Evolutionary conservation across 139 green algal species (phyloP).

Genomic region (Auxenochlorella pyrenoidosa): DNA sequence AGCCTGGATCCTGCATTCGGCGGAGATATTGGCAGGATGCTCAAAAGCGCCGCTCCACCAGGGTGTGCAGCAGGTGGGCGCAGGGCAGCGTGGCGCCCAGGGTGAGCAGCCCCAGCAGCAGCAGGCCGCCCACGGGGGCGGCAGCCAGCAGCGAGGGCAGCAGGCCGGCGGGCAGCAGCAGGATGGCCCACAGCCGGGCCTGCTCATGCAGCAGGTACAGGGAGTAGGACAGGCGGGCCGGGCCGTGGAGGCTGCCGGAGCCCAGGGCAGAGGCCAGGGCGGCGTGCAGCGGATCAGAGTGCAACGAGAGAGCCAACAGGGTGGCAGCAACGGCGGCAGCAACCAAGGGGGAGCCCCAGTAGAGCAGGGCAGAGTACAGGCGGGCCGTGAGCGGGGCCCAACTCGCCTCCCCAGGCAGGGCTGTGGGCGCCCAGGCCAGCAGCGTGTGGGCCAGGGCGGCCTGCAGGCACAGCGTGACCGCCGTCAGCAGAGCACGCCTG

Average conservation of each 20-base stretch:
- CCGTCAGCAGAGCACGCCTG: neutral
- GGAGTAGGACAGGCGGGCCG: neutral
- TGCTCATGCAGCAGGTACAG: constrained; percentile 15
- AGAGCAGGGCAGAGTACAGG: neutral
- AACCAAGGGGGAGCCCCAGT: neutral
- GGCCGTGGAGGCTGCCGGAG: neutral
- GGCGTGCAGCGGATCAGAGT: neutral
- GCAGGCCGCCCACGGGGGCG: neutral
- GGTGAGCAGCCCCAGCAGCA: neutral
- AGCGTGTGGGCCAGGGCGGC: neutral
- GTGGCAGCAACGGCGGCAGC: neutral
- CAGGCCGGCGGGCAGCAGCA: neutral
- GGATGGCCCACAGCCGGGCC: neutral
- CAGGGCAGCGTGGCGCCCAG: neutral
- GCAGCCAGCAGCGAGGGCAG: neutral
- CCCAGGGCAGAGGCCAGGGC: neutral
- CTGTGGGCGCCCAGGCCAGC: neutral
- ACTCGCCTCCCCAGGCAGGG: neutral
- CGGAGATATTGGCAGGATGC: neutral
- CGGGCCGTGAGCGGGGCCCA: neutral
- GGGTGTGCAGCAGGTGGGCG: neutral
- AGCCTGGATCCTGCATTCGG: too few relatives aligned
- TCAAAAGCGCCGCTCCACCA: neutral
- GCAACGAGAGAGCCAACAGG: neutral
- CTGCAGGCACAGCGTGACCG: neutral